Evolutionary conservation across 257 asterid species (phyloP), one percentile per base, ranked within the genome.

Genomic region (Craterostigma plantagineum): DNA sequence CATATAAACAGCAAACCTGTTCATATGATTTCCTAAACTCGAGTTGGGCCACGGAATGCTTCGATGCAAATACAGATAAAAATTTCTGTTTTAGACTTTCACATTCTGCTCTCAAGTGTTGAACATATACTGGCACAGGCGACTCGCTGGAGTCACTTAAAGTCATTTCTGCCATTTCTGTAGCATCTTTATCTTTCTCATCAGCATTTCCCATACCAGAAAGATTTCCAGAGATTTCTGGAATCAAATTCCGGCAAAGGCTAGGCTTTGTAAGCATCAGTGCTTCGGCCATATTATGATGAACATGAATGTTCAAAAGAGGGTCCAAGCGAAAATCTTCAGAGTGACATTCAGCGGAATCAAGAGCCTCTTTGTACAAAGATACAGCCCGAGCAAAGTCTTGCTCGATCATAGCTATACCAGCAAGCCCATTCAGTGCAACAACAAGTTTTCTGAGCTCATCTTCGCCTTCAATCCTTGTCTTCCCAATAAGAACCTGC

Each of bases 391-490:
- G 71, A 45, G 53, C 46, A 61, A 62, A 67, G 60, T 82, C 87
- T 57, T 76, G 64, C 75, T 79, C 70, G 57, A 82, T 81, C 46
- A 87, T 75, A 34, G 95, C 77, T 63, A 87, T 76, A 52, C 98
- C 93, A 0, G 98, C 98, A 66, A 87, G 93, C 38, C 91, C 98
- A 59, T 87, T 87, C 67, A 87, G 60, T 10, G 98, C 79, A 38
- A 79, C 91, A 40, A 82, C 95, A 57, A 77, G 36, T 74, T 69
- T 82, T 61, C 95, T 65, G 57, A 87, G 82, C 45, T 84, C 86
- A 41, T 87, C 98, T 69, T 87, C 95, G 39, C 98, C 98, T 74
- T 87, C 98, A 48, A 82, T 58, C 73, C 68, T 82, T 34, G 95
- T 87, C 77, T 82, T 87, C 41, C 79, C 92, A 46, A 82, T 74